Evolutionary conservation across 2,329 filamentous ascomycete species (phyloP).

Genomic region (Coleophoma cylindrospora): DNA sequence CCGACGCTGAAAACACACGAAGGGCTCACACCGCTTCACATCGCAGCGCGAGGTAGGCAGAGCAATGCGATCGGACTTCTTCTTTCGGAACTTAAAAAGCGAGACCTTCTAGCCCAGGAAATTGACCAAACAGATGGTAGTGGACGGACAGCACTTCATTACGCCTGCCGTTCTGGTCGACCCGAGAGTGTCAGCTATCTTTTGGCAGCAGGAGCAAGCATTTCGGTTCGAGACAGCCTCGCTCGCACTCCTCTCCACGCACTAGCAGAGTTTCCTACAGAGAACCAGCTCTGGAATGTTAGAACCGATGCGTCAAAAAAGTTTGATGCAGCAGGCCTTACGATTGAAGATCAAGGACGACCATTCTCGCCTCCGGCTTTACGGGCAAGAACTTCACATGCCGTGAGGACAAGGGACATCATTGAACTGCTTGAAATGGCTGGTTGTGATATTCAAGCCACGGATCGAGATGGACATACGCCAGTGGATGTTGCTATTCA

Average conservation of each 20-base stretch:
- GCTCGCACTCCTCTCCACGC: neutral
- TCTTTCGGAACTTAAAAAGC: neutral
- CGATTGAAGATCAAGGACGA: too few relatives aligned
- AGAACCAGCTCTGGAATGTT: too few relatives aligned
- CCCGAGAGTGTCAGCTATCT: conserved; percentile 11
- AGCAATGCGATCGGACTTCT: conserved; percentile 25
- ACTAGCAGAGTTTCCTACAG: too few relatives aligned
- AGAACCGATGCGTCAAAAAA: too few relatives aligned
- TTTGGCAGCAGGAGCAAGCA: conserved; percentile 9
- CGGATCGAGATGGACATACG: too few relatives aligned
- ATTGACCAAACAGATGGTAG: conserved; percentile 3
- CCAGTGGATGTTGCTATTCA: too few relatives aligned
- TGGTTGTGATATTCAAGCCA: too few relatives aligned
- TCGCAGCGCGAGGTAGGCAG: conserved; percentile 29
- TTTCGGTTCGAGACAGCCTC: conserved; percentile 4
- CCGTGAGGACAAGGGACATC: too few relatives aligned
- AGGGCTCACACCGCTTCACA: conserved; percentile 33
- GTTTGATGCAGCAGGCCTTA: too few relatives aligned
- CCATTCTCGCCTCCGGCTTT: too few relatives aligned
- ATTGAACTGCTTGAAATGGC: too few relatives aligned
- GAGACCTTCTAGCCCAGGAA: neutral
- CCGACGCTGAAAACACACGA: conserved; percentile 23
- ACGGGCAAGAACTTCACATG: too few relatives aligned
- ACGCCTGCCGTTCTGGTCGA: conserved; percentile 13
- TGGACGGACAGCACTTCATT: conserved; percentile 12